These are phyloP conservation scores for Solanum verrucosum DNA, from an alignment of 257 asterid species.

Conservation along the genomic window DNA sequence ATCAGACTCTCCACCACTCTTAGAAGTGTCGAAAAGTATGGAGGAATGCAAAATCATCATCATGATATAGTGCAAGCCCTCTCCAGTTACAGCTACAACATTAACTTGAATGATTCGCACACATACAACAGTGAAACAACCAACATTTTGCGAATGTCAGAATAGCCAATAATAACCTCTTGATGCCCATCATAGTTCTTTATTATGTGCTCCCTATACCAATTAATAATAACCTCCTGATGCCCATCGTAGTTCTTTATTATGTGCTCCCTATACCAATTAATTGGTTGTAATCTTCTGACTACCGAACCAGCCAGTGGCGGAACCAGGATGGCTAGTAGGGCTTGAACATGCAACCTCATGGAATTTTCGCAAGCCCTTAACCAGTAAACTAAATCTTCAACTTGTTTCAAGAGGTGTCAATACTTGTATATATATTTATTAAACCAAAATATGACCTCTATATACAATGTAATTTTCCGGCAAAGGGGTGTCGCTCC, in stretches of 20 bases:
- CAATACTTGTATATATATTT: not conserved
- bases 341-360: not conserved
- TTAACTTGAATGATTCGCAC: constrained; percentile 94
- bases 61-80: not conserved
- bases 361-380: not conserved
- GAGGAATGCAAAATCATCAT: not conserved
- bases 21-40: not conserved
- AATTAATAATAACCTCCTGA: constrained; percentile 95
- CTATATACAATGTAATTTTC: too few relatives aligned
- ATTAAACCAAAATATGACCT: not conserved
- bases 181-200: constrained; percentile 83
- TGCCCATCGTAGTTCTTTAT: constrained; percentile 72
- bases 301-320: constrained; percentile 61
- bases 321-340: not conserved
- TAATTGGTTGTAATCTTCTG: constrained; percentile 66
- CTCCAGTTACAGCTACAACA: constrained; percentile 46
- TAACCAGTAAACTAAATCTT: not conserved
- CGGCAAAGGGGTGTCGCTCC: too few relatives aligned
- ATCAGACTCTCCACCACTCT: not conserved
- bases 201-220: constrained; percentile 69
- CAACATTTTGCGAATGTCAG: constrained; percentile 90
- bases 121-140: constrained; percentile 85
- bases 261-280: constrained; percentile 74
- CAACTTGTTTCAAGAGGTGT: not conserved
- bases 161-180: constrained; percentile 96